A percentile compares a stretch with the other conserved stretches of the same genome.
Evolutionary conservation across 129 eudicot genomes (phyloP).

Genomic region (Ambrosia trifida): DNA sequence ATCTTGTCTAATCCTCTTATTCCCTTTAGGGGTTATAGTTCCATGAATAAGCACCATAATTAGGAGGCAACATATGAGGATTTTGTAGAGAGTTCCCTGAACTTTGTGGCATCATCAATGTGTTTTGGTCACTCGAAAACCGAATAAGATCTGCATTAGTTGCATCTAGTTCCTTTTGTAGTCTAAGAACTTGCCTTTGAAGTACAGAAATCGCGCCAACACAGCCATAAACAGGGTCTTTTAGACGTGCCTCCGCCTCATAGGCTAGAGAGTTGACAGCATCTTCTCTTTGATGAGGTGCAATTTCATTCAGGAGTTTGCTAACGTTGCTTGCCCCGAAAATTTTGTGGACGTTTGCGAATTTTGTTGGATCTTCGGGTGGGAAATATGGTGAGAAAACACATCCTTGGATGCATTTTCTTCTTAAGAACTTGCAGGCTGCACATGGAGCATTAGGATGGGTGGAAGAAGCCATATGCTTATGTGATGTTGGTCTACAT

Average conservation of each 20-base stretch:
- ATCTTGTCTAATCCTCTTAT: slow-evolving; percentile 21
- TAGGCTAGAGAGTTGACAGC: slow-evolving; percentile 84
- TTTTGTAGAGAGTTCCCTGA: slow-evolving; percentile 22
- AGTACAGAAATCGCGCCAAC: slow-evolving; percentile 82
- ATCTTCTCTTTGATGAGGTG: slow-evolving; percentile 67
- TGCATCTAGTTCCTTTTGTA: slow-evolving; percentile 72
- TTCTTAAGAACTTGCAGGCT: slow-evolving; percentile 86
- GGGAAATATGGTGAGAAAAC: slow-evolving; percentile 83
- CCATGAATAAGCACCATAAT: slow-evolving; percentile 35
- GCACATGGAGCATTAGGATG: slow-evolving; percentile 81
- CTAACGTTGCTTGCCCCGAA: slow-evolving; percentile 95
- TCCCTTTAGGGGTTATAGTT: slow-evolving; percentile 29
- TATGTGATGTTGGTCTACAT: slow-evolving; percentile 4
- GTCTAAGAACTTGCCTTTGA: slow-evolving; percentile 66
- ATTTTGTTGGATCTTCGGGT: slow-evolving; percentile 75
- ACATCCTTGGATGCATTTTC: slow-evolving; percentile 80
- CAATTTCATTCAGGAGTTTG: slow-evolving; percentile 70
- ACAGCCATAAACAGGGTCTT: slow-evolving; percentile 85
- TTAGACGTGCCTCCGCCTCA: slow-evolving; percentile 82
- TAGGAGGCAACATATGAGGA: slow-evolving; percentile 27
- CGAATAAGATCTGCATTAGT: slow-evolving; percentile 61
- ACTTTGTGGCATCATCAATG: slow-evolving; percentile 6
- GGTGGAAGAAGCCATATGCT: slow-evolving; percentile 64
- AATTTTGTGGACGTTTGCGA: slow-evolving; percentile 72
- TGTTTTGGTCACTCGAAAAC: slow-evolving; percentile 37